phyloP scores from a whole-genome alignment of 1,139 yeast genomes.

The Suhomyces bokatorum region DNA sequence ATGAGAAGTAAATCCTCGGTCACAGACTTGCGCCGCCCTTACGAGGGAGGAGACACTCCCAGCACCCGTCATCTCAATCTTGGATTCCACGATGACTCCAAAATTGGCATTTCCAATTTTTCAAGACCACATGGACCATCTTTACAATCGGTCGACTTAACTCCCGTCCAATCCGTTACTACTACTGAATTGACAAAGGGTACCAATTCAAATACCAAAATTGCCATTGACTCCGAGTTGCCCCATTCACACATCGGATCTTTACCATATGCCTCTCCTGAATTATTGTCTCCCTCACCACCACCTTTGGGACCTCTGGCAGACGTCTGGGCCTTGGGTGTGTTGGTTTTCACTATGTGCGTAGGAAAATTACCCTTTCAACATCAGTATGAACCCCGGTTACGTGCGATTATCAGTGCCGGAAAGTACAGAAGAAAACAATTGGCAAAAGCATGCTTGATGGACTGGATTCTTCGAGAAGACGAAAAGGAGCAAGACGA shows the following conservation, averaged over 20 bases:
- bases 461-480: slow-evolving; percentile 29
- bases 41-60: slow-evolving; percentile 34
- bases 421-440: slow-evolving; percentile 58
- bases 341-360: slow-evolving; percentile 68
- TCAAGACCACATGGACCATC: slow-evolving; percentile 38
- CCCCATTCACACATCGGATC: slow-evolving; percentile 82
- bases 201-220: slow-evolving; percentile 5
- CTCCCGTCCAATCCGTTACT: slow-evolving; percentile 29
- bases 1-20: slow-evolving; percentile 52
- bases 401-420: slow-evolving; percentile 69
- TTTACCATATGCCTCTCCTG: slow-evolving; percentile 91
- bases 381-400: slow-evolving; percentile 77
- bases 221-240: slow-evolving; percentile 38
- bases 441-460: slow-evolving; percentile 36
- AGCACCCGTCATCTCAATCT: slow-evolving; percentile 22
- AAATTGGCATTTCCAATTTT: slow-evolving; percentile 33
- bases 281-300: slow-evolving; percentile 64
- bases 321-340: slow-evolving; percentile 92
- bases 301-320: slow-evolving; percentile 72
- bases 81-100: slow-evolving; percentile 30
- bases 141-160: slow-evolving; percentile 34
- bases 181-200: slow-evolving; percentile 17
- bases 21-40: slow-evolving; percentile 38
- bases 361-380: slow-evolving; percentile 79
- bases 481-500: slow-evolving; percentile 13